Base-by-base conservation (phyloP, 257 asterid species). In the Przewalskia tangutica region DNA sequence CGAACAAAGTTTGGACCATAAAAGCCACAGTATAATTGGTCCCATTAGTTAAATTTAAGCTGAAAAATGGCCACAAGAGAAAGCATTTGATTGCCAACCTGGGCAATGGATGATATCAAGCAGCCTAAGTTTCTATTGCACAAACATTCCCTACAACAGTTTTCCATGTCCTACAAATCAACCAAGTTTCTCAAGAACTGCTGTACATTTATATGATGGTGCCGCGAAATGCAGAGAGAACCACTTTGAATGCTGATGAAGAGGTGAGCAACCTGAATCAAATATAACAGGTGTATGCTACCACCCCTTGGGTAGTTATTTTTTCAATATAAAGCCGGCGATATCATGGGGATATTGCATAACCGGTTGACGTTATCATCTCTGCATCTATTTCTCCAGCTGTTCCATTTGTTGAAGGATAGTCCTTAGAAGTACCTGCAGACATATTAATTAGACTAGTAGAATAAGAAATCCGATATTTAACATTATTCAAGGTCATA, bases 11-110 rank as follows among this genome's bases (percentile, higher is more conserved):
- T 46, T 71, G 46, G 59, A 12, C 79, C n/a, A 13, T 46, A 38
- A 38, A 38, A 7, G 34, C 48, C 27, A 71, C 40, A 71, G 18
- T 12, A 46, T 11, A 23, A 71, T 20, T 71, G 79, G 38, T 7
- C 59, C 14, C 78, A 71, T 20, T 46, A 11, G 32, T 18, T 46
- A 71, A 46, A 71, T 42, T 71, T 71, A 16, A 71, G 27, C 63
- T 38, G 50, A 63, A 64, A 87, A 87, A 84, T 91, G 88, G 91
- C 98, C 97, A 90, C 98, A 85, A 94, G 94, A 90, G 98, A 88
- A 73, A 89, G 93, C 97, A 90, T 85, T 84, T 83, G 80, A 83
- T 85, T 78, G 92, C 97, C 86, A 90, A 91, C 95, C 97, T 94
- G 97, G 97, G 97, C 93, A 94, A 93, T 92, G 84, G 89, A 77